These are phyloP conservation scores for Glaciozyma antarctica DNA, from an alignment of 768 basidiomycete genomes.

Conservation along the genomic window DNA sequence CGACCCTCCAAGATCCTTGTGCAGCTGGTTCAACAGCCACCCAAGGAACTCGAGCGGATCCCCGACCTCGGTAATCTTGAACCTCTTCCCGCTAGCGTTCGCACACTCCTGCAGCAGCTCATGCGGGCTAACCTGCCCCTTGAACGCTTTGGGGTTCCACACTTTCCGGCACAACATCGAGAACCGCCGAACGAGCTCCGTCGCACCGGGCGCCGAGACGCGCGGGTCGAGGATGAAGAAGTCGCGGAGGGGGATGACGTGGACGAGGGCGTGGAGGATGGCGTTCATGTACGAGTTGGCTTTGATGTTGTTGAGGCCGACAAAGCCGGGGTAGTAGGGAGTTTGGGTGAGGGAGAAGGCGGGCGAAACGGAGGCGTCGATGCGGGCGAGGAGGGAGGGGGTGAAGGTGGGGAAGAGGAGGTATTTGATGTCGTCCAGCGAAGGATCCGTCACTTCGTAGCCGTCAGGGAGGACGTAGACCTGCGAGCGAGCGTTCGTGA, in stretches of 20 bases:
- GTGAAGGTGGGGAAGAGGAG: slow-evolving; percentile 84
- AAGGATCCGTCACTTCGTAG: slow-evolving; percentile 92
- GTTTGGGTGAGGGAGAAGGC: slow-evolving; percentile 72
- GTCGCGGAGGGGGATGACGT: slow-evolving; percentile 80
- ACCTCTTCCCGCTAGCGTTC: slow-evolving; percentile 77
- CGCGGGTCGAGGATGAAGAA: slow-evolving; percentile 57
- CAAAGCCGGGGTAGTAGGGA: slow-evolving; percentile 82
- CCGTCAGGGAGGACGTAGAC: slow-evolving; percentile 97
- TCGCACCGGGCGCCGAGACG: slow-evolving; percentile 26
- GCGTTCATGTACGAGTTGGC: slow-evolving; percentile 96
- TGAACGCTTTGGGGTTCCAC: slow-evolving; percentile 95
- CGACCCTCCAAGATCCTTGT: slow-evolving; percentile 88
- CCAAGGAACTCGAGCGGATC: slow-evolving; percentile 93
- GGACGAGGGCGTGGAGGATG: slow-evolving; percentile 83
- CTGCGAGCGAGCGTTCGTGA: slow-evolving; percentile 41
- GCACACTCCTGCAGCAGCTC: slow-evolving; percentile 96
- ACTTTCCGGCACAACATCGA: slow-evolving; percentile 79
- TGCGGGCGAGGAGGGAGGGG: slow-evolving; percentile 42
- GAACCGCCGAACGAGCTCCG: slow-evolving; percentile 82
- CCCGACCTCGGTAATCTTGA: slow-evolving; percentile 84
- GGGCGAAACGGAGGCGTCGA: slow-evolving; percentile 50
- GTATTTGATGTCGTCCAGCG: slow-evolving; percentile 84
- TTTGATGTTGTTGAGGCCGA: slow-evolving; percentile 97
- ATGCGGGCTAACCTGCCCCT: slow-evolving; percentile 96
- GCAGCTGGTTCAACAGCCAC: slow-evolving; percentile 88